phyloP scores from a whole-genome alignment of 75 land plant genomes.

The Selaginella tamariscina region DNA sequence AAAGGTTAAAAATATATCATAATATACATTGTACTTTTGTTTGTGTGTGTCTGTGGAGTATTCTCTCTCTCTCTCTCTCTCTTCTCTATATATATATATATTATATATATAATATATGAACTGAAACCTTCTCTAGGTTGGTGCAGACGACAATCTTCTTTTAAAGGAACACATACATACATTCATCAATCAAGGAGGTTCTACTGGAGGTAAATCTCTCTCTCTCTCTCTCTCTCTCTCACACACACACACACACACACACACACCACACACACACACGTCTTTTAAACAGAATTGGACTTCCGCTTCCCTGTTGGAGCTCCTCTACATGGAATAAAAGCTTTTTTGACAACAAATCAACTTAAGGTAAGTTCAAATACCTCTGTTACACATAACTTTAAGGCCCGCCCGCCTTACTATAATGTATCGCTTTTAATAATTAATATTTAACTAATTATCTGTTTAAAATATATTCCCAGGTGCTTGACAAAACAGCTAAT shows the following conservation, averaged over 20 bases:
- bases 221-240: background rate
- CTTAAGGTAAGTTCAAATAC: conserved; percentile 40
- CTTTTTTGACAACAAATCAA: conserved; percentile 87
- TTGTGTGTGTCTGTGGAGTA: no score
- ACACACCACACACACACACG: no score
- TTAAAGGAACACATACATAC: conserved; percentile 95
- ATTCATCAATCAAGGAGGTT: conserved; percentile 82
- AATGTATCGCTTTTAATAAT: no score
- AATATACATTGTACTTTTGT: no score
- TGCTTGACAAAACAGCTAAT: conserved; percentile 83
- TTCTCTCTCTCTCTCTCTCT: no score
- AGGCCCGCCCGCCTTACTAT: no score
- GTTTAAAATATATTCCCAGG: no score
- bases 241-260: no score
- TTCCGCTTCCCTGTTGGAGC: conserved; percentile 91
- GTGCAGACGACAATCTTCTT: conserved; percentile 82
- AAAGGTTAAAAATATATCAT: no score
- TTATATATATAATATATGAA: no score
- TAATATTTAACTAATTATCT: no score
- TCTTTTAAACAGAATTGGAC: conserved; percentile 63
- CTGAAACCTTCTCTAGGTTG: conserved; percentile 39
- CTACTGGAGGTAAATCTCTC: conserved; percentile 57
- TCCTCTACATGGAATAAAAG: conserved; percentile 83
- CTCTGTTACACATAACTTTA: background rate
- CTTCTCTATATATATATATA: no score